Evolutionary conservation across 2,329 filamentous ascomycete species (phyloP).

Genomic region (Exophiala xenobiotica): DNA sequence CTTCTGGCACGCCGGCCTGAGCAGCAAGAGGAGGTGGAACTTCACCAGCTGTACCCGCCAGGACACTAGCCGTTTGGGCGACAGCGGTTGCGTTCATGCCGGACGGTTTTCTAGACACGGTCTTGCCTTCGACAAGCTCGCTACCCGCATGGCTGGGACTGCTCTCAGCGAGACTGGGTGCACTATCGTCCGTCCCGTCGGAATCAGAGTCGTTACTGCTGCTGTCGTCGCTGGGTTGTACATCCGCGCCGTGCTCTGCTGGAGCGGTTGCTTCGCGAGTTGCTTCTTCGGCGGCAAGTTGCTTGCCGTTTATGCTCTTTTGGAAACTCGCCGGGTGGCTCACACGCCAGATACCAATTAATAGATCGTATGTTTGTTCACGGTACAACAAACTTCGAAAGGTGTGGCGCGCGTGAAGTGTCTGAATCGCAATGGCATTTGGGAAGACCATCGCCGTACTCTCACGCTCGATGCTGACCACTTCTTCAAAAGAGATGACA

Average conservation of each 20-base stretch:
- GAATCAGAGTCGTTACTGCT: constrained; percentile 55
- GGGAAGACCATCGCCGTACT: constrained; percentile 94
- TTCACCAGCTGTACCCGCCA: constrained; percentile 16
- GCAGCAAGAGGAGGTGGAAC: constrained; percentile 40
- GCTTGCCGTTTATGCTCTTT: constrained; percentile 86
- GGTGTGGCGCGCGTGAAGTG: constrained; percentile 88
- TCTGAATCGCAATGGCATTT: constrained; percentile 95
- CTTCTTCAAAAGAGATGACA: constrained; percentile 97
- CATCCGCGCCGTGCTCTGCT: constrained; percentile 59
- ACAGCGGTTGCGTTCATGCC: constrained; percentile 39
- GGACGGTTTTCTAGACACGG: constrained; percentile 70
- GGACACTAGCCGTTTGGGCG: constrained; percentile 30
- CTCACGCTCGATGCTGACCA: constrained; percentile 94
- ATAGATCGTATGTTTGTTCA: constrained; percentile 93
- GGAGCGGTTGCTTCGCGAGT: constrained; percentile 85
- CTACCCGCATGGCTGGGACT: constrained; percentile 56
- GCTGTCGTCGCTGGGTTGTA: constrained; percentile 63
- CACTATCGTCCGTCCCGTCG: constrained; percentile 49
- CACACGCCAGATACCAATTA: constrained; percentile 98
- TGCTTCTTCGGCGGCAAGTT: constrained; percentile 65
- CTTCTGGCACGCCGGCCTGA: constrained; percentile 27
- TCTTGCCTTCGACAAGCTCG: constrained; percentile 51
- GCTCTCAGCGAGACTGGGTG: constrained; percentile 61
- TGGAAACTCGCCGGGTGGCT: constrained; percentile 84
- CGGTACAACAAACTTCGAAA: constrained; percentile 94